Conservation (phyloP, 768 basidiomycete genomes). For the Boletus vinaceobasis region DNA sequence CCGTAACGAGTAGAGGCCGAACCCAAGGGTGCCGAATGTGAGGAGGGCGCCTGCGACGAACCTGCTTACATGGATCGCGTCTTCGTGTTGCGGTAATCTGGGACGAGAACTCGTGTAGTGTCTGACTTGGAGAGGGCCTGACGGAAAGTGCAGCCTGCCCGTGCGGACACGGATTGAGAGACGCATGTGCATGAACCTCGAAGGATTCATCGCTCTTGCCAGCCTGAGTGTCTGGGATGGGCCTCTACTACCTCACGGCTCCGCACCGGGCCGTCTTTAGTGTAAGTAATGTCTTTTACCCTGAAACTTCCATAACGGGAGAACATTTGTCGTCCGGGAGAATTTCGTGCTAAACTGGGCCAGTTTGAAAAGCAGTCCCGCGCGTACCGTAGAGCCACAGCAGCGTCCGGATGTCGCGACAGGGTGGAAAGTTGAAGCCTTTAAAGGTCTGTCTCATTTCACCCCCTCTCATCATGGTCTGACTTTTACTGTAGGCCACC, state of each 20-base stretch:
- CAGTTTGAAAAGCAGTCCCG: too few relatives aligned
- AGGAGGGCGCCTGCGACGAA: conserved; percentile 20
- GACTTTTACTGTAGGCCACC: conserved; percentile 51
- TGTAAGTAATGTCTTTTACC: neutral
- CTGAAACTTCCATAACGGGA: conserved; percentile 3
- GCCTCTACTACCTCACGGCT: neutral
- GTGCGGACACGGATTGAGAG: neutral
- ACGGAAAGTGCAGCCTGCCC: neutral
- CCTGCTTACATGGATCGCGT: conserved; percentile 5
- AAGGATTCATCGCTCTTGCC: neutral
- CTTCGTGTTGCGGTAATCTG: neutral
- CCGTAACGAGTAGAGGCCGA: conserved; percentile 18
- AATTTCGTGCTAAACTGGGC: conserved; percentile 3
- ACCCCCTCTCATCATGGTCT: neutral
- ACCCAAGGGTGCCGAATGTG: conserved; percentile 17
- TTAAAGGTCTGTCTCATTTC: conserved; percentile 56
- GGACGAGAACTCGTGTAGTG: neutral
- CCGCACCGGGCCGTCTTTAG: neutral
- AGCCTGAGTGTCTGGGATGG: neutral
- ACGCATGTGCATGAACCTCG: neutral
- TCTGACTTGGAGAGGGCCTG: conserved; percentile 1
- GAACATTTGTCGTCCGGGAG: neutral
- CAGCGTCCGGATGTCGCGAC: conserved; percentile 41
- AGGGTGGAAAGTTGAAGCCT: conserved; percentile 86
- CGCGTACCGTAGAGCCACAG: neutral